Percentiles rank a stretch among this genome's conserved stretches.
These are phyloP conservation scores for Trypanosoma rangeli DNA, from an alignment of 208 protist species.

Conservation along the genomic window DNA sequence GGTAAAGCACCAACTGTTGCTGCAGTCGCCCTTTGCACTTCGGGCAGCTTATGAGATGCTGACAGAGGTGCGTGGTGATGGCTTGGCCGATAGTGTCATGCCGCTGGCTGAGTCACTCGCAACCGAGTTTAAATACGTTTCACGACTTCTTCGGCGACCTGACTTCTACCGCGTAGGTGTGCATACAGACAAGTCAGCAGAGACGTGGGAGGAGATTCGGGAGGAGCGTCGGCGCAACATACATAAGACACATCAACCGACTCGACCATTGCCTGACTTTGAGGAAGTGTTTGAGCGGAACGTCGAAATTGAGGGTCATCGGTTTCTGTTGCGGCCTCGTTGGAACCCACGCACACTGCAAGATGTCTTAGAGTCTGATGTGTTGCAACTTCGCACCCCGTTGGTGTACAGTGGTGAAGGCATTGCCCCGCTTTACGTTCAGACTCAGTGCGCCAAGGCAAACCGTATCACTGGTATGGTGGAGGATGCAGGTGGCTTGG, in stretches of 20 bases:
- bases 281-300: constrained; percentile 86
- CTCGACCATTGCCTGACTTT: constrained; percentile 72
- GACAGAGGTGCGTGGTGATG: constrained; percentile 80
- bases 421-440: constrained; percentile 52
- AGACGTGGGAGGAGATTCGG: constrained; percentile 62
- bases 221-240: constrained; percentile 57
- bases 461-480: constrained; percentile 76
- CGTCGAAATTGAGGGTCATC: constrained; percentile 75
- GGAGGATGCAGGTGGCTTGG: constrained; percentile 78
- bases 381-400: constrained; percentile 41
- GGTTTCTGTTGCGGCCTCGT: constrained; percentile 74
- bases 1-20: constrained; percentile 87
- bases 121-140: constrained; percentile 73
- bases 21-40: constrained; percentile 86
- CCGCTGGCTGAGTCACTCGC: constrained; percentile 72
- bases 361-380: constrained; percentile 52
- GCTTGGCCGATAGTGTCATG: constrained; percentile 53
- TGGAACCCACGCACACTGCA: constrained; percentile 81
- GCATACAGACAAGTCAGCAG: constrained; percentile 64
- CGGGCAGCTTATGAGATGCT: constrained; percentile 74
- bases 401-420: constrained; percentile 66
- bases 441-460: constrained; percentile 54
- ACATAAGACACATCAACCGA: constrained; percentile 63
- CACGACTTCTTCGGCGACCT: constrained; percentile 57
- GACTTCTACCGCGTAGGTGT: constrained; percentile 87